Evolutionary conservation across 305 asterid species (phyloP), one percentile per base, ranked within the genome.

Genomic region (Solanum aculeatissimum): DNA sequence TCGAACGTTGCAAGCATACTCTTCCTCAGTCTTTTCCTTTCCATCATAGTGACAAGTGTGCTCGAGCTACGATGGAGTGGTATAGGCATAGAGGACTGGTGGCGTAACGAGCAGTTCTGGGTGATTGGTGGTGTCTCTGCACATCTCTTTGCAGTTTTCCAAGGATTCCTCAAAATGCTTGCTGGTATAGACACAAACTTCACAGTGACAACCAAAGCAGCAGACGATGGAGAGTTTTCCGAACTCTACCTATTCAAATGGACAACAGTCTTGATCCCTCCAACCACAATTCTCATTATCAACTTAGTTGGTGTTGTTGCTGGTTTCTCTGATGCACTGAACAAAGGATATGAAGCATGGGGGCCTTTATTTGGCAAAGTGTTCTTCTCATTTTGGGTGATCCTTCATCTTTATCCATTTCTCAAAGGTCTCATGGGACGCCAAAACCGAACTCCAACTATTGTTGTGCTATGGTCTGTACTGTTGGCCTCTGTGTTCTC

Each of bases 71-170:
- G 97, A 86, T 97, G 99, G 99, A 97, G 99, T 84, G 97, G 98
- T 4, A 97, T 97, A 38, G 91, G 98, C 92, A 92, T 97, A 62
- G 98, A 97, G 88, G 99, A 95, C 3, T 83, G 93, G 85, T 97
- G 98, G 99, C 91, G 98, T 32, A 96, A 95, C 85, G 98, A 95
- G 93, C 98, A 96, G 91, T 96, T 96, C 60, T 96, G 99, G 99
- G 99, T 96, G 9, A 94, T 95, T 43, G 98, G 99, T 19, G 98
- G 99, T 47, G 98, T 96, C 29, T 96, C 99, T 21, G 98, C 98
- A 4, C 97, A 96, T 80, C 97, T 97, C 32, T 97, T 97, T 69
- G 98, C 99, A 2, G 98, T 97, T 21, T 97, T 97, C 91, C 99
- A 95, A 88, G 99, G 99, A 25, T 87, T 97, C 91, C 90, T 97